These are phyloP conservation scores for Marasmius oreades DNA, from an alignment of 1,284 basidiomycete genomes.

Conservation along the genomic window DNA sequence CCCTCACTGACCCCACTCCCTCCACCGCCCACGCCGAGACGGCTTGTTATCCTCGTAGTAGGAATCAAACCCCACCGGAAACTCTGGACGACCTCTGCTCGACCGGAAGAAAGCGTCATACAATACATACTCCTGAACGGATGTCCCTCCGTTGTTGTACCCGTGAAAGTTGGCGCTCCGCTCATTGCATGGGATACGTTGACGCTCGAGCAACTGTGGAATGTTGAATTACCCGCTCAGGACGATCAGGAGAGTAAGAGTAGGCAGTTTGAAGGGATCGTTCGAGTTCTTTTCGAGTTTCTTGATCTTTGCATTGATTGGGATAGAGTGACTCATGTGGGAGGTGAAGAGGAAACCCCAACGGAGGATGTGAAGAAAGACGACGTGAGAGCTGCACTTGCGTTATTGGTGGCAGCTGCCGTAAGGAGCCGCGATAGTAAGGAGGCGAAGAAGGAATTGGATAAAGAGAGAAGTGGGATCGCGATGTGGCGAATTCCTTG, in stretches of 20 bases:
- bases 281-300: conserved; percentile 54
- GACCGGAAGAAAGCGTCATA: conserved; percentile 59
- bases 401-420: conserved; percentile 49
- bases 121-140: conserved; percentile 60
- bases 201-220: conserved; percentile 57
- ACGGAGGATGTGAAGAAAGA: conserved; percentile 19
- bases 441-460: conserved; percentile 53
- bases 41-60: conserved; percentile 51
- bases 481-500: conserved; percentile 63
- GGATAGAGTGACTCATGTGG: conserved; percentile 40
- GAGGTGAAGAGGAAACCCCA: conserved; percentile 13
- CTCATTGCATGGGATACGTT: conserved; percentile 59
- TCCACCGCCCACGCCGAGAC: conserved; percentile 41
- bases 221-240: conserved; percentile 36
- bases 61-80: conserved; percentile 58
- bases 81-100: conserved; percentile 55
- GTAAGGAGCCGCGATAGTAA: conserved; percentile 51
- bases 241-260: conserved; percentile 29
- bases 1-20: conserved; percentile 40
- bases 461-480: conserved; percentile 52
- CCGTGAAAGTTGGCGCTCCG: conserved; percentile 55
- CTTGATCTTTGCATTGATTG: conserved; percentile 61
- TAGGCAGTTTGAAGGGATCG: conserved; percentile 47
- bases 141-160: conserved; percentile 56
- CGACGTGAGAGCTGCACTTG: conserved; percentile 38